Conservation (phyloP, 2,329 filamentous ascomycete genomes). For the Paecilomyces dactylethromorphus region DNA sequence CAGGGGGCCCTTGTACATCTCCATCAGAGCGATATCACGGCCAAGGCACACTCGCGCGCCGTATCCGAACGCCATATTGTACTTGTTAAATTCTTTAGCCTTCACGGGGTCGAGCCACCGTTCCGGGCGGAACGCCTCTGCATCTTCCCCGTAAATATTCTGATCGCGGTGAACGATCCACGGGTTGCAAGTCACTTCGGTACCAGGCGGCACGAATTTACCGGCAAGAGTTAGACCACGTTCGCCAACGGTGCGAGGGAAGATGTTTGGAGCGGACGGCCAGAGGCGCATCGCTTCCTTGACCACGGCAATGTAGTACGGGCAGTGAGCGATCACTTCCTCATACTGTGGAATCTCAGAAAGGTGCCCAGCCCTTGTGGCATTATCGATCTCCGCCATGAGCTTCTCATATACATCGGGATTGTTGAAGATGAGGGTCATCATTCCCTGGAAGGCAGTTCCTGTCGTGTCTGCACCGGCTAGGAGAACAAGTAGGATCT, state of each 20-base stretch:
- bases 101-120: constrained; percentile 34
- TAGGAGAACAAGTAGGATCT: constrained; percentile 46
- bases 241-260: constrained; percentile 39
- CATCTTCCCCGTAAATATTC: constrained; percentile 34
- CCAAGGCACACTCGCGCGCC: constrained; percentile 45
- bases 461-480: constrained; percentile 50
- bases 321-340: constrained; percentile 36
- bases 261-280: constrained; percentile 46
- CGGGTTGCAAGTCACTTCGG: constrained; percentile 42
- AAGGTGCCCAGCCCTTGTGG: constrained; percentile 18
- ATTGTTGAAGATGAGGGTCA: constrained; percentile 37
- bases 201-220: constrained; percentile 33
- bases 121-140: constrained; percentile 35
- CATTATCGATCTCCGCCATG: constrained; percentile 42
- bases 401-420: constrained; percentile 39
- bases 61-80: constrained; percentile 46
- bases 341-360: constrained; percentile 30
- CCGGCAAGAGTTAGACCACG: constrained; percentile 34
- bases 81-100: constrained; percentile 39
- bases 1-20: constrained; percentile 42
- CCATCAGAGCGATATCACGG: constrained; percentile 47
- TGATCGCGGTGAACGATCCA: constrained; percentile 28
- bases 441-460: constrained; percentile 44
- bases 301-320: constrained; percentile 46
- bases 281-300: constrained; percentile 46